These are phyloP conservation scores for Amylocarpus encephaloides DNA, from an alignment of 2,329 filamentous ascomycete genomes.

Conservation along the genomic window DNA sequence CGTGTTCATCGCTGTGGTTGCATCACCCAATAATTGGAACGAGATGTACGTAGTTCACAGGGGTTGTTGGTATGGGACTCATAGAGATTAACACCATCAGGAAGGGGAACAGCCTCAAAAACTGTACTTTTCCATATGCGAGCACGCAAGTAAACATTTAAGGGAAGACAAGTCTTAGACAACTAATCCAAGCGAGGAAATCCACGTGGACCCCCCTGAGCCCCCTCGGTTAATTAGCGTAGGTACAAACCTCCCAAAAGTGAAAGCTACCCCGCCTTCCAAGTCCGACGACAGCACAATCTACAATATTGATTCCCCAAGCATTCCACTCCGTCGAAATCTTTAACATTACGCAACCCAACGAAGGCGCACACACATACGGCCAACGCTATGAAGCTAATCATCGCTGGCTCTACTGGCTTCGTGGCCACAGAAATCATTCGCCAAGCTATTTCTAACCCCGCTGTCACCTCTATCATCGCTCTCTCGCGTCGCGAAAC, in stretches of 20 bases:
- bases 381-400: constrained; percentile 31
- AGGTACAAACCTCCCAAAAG: neutral
- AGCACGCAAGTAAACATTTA: no score
- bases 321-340: neutral
- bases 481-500: constrained; percentile 27
- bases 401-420: constrained; percentile 32
- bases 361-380: neutral
- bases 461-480: constrained; percentile 28
- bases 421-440: constrained; percentile 34
- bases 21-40: no score
- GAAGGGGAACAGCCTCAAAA: no score
- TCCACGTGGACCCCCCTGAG: neutral
- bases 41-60: no score
- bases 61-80: no score
- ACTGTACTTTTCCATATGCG: no score
- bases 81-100: no score
- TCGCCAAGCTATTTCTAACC: constrained; percentile 29
- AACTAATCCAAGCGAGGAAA: no score
- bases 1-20: no score
- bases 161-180: no score
- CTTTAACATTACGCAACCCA: neutral
- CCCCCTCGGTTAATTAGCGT: neutral
- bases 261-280: neutral
- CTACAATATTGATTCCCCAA: neutral
- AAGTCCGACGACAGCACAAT: neutral